Percentiles rank a stretch among this genome's conserved stretches.
Evolutionary conservation across 2,329 filamentous ascomycete species (phyloP).

Genomic region (Verticillium zaregamsianum): DNA sequence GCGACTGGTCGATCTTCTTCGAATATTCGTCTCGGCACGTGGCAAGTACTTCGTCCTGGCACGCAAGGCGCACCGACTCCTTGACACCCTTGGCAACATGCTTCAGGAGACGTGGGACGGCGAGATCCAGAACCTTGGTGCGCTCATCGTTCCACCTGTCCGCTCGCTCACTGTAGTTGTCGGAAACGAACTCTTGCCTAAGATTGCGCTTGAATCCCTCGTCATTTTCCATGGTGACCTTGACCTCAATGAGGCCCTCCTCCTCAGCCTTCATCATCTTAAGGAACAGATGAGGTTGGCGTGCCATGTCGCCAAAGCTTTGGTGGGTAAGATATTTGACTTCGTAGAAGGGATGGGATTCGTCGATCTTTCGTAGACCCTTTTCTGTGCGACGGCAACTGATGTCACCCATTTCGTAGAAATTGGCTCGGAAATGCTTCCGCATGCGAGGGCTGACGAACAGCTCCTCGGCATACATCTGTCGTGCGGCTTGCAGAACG

Average conservation of each 20-base stretch:
- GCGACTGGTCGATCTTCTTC: constrained; percentile 88
- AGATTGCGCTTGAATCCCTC: constrained; percentile 73
- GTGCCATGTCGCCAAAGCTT: constrained; percentile 74
- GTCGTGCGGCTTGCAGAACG: constrained; percentile 74
- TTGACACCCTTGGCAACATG: constrained; percentile 90
- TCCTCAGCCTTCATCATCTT: constrained; percentile 98
- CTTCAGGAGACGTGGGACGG: constrained; percentile 75
- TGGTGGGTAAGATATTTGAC: constrained; percentile 95
- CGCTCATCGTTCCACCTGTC: constrained; percentile 93
- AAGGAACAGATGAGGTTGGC: constrained; percentile 82
- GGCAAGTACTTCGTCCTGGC: constrained; percentile 87
- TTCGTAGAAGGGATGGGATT: constrained; percentile 94
- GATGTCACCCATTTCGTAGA: constrained; percentile 78
- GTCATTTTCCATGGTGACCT: constrained; percentile 71
- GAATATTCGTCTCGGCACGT: constrained; percentile 85
- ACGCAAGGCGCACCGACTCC: constrained; percentile 88
- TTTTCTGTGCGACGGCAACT: constrained; percentile 92
- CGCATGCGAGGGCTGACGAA: constrained; percentile 84
- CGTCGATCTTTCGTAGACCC: constrained; percentile 87
- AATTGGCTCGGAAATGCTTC: constrained; percentile 77
- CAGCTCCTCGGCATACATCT: constrained; percentile 89
- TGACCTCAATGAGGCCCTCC: constrained; percentile 86
- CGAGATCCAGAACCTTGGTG: constrained; percentile 76
- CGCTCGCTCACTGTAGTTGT: constrained; percentile 91
- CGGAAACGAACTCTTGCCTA: constrained; percentile 81